A percentile compares a stretch with the other conserved stretches of the same genome.
These are phyloP conservation scores for Sergeia podlipaevii DNA, from an alignment of 208 protist species.

Conservation along the genomic window DNA sequence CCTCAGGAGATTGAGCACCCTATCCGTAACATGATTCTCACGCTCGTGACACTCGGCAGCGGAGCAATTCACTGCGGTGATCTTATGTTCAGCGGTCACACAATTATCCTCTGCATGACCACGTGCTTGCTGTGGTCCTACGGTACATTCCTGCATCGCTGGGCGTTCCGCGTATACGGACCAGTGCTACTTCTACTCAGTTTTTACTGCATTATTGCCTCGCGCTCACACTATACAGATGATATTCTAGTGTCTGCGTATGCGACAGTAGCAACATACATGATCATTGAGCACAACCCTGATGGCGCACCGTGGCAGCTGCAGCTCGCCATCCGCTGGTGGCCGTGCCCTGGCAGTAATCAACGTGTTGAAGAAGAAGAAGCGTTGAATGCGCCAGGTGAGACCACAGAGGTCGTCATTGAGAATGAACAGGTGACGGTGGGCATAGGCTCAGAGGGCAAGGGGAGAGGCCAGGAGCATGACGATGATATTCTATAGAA, in stretches of 20 bases:
- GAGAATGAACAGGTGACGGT: neutral
- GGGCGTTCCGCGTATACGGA: constrained; percentile 28
- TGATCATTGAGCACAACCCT: constrained; percentile 39
- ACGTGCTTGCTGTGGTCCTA: constrained; percentile 57
- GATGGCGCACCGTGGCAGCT: constrained; percentile 74
- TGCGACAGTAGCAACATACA: constrained; percentile 54
- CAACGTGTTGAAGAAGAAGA: constrained; percentile 11
- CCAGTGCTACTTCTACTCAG: constrained; percentile 33
- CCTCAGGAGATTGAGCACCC: constrained; percentile 54
- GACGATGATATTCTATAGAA: neutral
- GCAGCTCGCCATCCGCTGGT: constrained; percentile 75
- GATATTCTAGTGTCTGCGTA: constrained; percentile 74
- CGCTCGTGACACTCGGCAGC: constrained; percentile 71
- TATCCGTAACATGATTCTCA: constrained; percentile 70
- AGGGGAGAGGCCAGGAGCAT: neutral
- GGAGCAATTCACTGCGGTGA: constrained; percentile 87
- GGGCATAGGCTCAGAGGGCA: neutral
- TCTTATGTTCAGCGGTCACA: constrained; percentile 90
- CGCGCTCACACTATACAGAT: constrained; percentile 88
- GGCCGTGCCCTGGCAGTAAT: constrained; percentile 49
- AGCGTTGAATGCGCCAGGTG: neutral
- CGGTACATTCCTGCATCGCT: constrained; percentile 53
- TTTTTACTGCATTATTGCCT: constrained; percentile 75
- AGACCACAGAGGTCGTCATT: neutral
- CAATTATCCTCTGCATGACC: constrained; percentile 70